Evolutionary conservation across 768 basidiomycete genomes (phyloP).

Genomic region (Phaeotremella skinneri): DNA sequence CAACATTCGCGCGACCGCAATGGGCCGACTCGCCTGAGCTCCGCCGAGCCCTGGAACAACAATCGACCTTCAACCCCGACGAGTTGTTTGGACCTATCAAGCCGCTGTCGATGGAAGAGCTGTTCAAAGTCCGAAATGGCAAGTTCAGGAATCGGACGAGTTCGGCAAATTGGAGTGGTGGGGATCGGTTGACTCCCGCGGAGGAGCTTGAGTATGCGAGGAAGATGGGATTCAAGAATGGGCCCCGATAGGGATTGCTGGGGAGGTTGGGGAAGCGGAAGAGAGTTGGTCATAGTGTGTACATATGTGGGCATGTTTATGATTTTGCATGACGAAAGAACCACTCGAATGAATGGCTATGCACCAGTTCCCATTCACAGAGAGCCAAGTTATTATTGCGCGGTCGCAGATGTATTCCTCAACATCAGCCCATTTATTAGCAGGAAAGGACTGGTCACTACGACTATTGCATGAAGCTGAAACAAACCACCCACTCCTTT

Average conservation of each 20-base stretch:
- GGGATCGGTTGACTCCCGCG: constrained; percentile 76
- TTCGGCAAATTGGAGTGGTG: constrained; percentile 93
- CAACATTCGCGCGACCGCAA: constrained; percentile 61
- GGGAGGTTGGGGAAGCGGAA: background rate
- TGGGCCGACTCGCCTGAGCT: constrained; percentile 94
- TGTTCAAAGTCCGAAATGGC: constrained; percentile 67
- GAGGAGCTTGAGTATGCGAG: constrained; percentile 84
- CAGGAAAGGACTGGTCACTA: no score
- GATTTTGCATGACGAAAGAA: no score
- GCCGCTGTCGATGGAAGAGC: constrained; percentile 85
- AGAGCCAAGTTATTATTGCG: no score
- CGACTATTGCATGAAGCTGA: no score
- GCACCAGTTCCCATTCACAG: no score
- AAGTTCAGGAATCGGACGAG: constrained; percentile 86
- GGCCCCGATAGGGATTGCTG: constrained; percentile 4
- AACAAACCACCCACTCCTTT: no score
- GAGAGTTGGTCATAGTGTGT: background rate
- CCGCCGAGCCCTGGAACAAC: constrained; percentile 70
- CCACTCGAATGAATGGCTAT: no score
- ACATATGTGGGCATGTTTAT: background rate
- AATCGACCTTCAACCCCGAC: constrained; percentile 71
- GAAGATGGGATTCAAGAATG: constrained; percentile 71
- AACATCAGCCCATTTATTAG: no score
- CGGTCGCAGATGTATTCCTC: no score
- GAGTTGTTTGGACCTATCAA: constrained; percentile 87